phyloP scores from a whole-genome alignment of 2,329 filamentous ascomycete species.

The Phialocephala subalpina region DNA sequence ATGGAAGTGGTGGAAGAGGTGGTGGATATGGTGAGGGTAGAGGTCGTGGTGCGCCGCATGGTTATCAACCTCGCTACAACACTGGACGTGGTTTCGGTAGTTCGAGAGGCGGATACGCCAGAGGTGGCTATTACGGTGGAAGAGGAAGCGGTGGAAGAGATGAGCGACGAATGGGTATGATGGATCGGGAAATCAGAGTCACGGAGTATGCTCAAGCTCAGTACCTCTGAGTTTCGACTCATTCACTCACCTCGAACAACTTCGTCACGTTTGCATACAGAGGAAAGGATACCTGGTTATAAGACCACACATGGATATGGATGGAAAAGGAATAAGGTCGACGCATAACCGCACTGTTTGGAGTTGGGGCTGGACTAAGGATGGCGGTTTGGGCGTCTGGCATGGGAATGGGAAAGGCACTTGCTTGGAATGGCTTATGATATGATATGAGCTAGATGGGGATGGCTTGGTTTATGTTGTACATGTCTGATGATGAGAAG shows the following conservation, averaged over 20 bases:
- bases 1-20: constrained; percentile 24
- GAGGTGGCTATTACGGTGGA: neutral
- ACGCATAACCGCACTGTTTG: constrained; percentile 6
- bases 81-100: neutral
- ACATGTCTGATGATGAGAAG: neutral
- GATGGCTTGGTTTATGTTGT: neutral
- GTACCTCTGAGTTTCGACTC: neutral
- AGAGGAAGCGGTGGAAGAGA: neutral
- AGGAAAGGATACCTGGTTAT: neutral
- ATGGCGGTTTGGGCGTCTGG: constrained; percentile 2
- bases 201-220: neutral
- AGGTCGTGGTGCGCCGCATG: neutral
- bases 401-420: neutral
- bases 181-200: neutral
- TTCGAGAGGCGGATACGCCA: neutral
- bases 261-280: no score
- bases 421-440: neutral
- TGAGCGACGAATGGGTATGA: constrained; percentile 3
- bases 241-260: neutral
- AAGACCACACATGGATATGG: neutral
- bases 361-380: neutral
- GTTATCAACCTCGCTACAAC: neutral
- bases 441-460: neutral
- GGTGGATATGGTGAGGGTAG: constrained; percentile 12
- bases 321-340: neutral